Conservation (phyloP, 192 early-diverging fungal species). For the Backusella mclennaniae region DNA sequence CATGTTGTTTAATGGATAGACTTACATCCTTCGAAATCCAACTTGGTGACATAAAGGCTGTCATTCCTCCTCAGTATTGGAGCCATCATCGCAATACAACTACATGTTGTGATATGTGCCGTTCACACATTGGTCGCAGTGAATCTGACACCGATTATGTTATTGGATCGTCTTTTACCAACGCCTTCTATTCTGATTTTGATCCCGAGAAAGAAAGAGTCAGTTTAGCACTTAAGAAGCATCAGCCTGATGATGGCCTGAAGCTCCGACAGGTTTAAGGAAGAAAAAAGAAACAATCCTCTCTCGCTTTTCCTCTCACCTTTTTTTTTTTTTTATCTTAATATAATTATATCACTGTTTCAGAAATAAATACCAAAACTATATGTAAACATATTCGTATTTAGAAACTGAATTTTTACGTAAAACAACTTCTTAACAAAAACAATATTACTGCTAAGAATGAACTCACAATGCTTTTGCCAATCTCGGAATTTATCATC, state of each 20-base stretch:
- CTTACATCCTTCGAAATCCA: constrained; percentile 23
- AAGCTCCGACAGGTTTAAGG: background rate
- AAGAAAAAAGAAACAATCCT: background rate
- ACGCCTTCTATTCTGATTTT: constrained; percentile 34
- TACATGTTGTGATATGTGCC: constrained; percentile 27
- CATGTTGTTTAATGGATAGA: constrained; percentile 27
- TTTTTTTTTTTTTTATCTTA: background rate
- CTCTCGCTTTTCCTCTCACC: background rate
- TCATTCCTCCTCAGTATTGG: constrained; percentile 31
- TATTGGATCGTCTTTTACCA: constrained; percentile 28
- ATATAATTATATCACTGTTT: background rate
- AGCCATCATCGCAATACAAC: constrained; percentile 14
- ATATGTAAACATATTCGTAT: background rate
- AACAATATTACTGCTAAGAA: too few species aligned
- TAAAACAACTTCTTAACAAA: background rate
- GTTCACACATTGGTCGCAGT: constrained; percentile 15
- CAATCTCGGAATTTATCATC: too few species aligned
- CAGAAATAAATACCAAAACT: background rate
- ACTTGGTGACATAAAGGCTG: constrained; percentile 1
- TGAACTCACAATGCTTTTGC: too few species aligned
- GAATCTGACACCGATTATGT: constrained; percentile 24
- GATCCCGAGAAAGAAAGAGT: constrained; percentile 25
- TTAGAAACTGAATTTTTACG: background rate
- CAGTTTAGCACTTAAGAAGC: constrained; percentile 22
- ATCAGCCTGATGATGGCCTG: constrained; percentile 10